A percentile compares a stretch with the other conserved stretches of the same genome.
Conservation (phyloP, 1,284 basidiomycete species). For the Cryptococcus sp. region DNA sequence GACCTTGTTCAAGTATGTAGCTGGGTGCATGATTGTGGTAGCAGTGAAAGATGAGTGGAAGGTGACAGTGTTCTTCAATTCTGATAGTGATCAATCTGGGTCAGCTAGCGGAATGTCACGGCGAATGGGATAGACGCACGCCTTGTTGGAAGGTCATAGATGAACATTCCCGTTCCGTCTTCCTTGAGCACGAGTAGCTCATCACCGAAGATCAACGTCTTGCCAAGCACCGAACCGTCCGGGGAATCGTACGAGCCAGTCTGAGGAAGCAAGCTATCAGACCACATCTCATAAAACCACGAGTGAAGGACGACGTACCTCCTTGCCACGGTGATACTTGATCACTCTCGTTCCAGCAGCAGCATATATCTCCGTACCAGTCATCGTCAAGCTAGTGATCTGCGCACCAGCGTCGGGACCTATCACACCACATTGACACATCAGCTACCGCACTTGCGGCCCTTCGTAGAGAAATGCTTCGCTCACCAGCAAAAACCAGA, state of each 20-base stretch:
- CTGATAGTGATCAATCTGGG: conserved; percentile 15
- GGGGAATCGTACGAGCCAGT: conserved; percentile 34
- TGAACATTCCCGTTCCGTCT: conserved; percentile 74
- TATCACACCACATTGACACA: conserved; percentile 44
- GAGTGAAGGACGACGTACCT: conserved; percentile 59
- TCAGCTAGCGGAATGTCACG: neutral
- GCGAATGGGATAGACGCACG: conserved; percentile 52
- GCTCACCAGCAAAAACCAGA: conserved; percentile 87
- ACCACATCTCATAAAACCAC: neutral
- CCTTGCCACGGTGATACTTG: conserved; percentile 84
- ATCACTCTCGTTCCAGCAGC: conserved; percentile 70
- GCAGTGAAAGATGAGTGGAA: conserved; percentile 71
- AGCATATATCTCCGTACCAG: conserved; percentile 83
- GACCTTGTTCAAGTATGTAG: conserved; percentile 96
- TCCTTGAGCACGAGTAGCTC: conserved; percentile 77
- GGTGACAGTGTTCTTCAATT: conserved; percentile 58
- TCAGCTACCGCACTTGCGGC: neutral
- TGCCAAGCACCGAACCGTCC: conserved; percentile 47
- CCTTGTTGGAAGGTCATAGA: conserved; percentile 72
- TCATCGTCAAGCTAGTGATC: conserved; percentile 77
- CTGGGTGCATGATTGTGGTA: conserved; percentile 81
- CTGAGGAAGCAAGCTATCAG: conserved; percentile 7
- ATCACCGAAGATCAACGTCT: conserved; percentile 74
- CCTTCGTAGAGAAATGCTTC: conserved; percentile 1
- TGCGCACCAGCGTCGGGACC: conserved; percentile 74